Evolutionary conservation across 441 rosid genomes (phyloP).

Genomic region (Omphalea diandra): DNA sequence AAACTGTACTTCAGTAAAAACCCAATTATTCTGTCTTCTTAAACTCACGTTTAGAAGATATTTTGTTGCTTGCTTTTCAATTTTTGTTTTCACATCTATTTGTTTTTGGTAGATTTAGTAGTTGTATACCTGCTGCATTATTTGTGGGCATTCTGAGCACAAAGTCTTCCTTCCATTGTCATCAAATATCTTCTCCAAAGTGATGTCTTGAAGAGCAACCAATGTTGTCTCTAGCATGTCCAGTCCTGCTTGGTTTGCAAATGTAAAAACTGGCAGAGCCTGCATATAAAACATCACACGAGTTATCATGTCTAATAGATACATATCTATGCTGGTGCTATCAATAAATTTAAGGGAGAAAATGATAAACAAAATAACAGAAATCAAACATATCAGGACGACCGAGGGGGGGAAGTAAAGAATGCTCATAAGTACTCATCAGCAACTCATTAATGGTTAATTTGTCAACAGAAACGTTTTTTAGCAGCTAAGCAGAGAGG

Average conservation of each 20-base stretch:
- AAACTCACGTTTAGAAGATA: no score
- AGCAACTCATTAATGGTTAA: background rate
- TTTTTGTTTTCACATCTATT: background rate
- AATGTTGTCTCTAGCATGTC: slow-evolving; percentile 97
- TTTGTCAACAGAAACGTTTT: background rate
- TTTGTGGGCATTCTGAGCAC: slow-evolving; percentile 83
- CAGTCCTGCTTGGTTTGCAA: slow-evolving; percentile 95
- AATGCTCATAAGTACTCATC: background rate
- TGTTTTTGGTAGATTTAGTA: background rate
- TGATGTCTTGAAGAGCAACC: slow-evolving; percentile 89
- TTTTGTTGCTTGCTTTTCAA: no score
- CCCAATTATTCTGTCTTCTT: no score
- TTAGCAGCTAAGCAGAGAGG: background rate
- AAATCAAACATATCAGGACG: background rate
- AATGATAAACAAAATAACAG: background rate
- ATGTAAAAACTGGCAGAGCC: slow-evolving; percentile 89
- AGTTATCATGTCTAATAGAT: background rate
- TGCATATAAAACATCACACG: slow-evolving; percentile 24
- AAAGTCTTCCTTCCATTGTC: slow-evolving; percentile 80
- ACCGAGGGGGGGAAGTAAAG: background rate
- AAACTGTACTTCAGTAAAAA: no score
- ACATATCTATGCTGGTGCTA: background rate
- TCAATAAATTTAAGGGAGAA: background rate
- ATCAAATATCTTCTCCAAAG: slow-evolving; percentile 91
- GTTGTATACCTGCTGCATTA: slow-evolving; percentile 83